phyloP scores from a whole-genome alignment of 176 grass and related monocot species.

The Oryza punctata region DNA sequence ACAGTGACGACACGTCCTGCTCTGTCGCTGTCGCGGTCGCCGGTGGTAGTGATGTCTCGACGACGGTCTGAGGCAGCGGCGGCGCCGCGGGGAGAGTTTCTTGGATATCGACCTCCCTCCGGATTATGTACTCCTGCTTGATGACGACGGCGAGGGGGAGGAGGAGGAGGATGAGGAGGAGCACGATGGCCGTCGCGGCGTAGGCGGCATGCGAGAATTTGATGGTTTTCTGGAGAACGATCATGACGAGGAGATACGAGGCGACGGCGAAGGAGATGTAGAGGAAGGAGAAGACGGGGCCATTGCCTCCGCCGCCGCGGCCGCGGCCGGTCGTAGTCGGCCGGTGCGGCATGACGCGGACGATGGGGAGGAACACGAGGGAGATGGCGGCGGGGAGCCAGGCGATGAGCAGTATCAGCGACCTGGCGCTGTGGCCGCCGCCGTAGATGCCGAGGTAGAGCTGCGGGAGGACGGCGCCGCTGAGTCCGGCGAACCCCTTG shows the following conservation, averaged over 20 bases:
- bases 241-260: conserved; percentile 40
- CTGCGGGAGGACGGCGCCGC: conserved; percentile 77
- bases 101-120: neutral
- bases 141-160: conserved; percentile 40
- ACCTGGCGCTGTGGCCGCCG: neutral
- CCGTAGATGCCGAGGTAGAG: conserved; percentile 36
- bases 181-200: conserved; percentile 16
- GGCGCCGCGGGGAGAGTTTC: neutral
- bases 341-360: too few relatives aligned
- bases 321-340: too few relatives aligned
- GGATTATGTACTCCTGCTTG: conserved; percentile 29
- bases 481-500: conserved; percentile 69
- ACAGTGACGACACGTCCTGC: too few relatives aligned
- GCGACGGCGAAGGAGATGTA: conserved; percentile 54
- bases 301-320: neutral
- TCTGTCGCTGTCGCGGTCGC: too few relatives aligned
- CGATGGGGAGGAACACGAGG: too few relatives aligned
- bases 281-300: conserved; percentile 46
- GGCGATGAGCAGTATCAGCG: too few relatives aligned
- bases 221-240: conserved; percentile 36
- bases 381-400: too few relatives aligned
- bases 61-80: neutral
- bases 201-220: conserved; percentile 26
- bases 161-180: conserved; percentile 52
- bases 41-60: neutral